phyloP scores from a whole-genome alignment of 176 grass and related monocot species.

The Cocos nucifera region DNA sequence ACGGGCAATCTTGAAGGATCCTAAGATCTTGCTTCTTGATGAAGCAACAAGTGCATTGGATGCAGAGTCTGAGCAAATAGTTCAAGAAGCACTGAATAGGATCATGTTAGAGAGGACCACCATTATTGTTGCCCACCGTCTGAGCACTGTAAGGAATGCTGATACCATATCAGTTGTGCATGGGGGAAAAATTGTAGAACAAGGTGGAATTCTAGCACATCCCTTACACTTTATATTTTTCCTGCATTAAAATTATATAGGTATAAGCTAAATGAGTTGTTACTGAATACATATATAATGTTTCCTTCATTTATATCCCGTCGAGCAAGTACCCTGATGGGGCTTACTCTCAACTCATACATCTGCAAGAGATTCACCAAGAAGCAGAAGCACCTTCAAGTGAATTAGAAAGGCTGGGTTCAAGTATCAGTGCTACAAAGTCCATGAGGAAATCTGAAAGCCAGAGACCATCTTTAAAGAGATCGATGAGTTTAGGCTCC shows the following conservation, averaged over 20 bases:
- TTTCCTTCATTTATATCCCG: neutral
- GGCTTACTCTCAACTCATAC: constrained; percentile 71
- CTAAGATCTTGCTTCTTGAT: constrained; percentile 79
- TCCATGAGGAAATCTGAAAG: constrained; percentile 4
- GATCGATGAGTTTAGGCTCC: constrained; percentile 32
- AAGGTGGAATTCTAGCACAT: constrained; percentile 32
- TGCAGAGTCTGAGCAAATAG: constrained; percentile 66
- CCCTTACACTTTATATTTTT: neutral
- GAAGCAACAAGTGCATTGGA: constrained; percentile 91
- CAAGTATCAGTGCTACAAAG: constrained; percentile 11
- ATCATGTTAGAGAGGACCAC: constrained; percentile 74
- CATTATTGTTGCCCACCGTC: constrained; percentile 78
- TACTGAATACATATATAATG: too few relatives aligned
- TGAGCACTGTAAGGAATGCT: constrained; percentile 79
- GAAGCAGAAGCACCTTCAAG: constrained; percentile 12
- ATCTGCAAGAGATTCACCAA: constrained; percentile 45
- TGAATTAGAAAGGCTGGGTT: constrained; percentile 25
- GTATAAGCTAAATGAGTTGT: too few relatives aligned
- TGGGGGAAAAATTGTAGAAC: constrained; percentile 77
- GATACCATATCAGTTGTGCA: constrained; percentile 70
- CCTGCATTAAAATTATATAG: too few relatives aligned
- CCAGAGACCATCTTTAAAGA: constrained; percentile 1
- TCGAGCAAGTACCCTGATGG: constrained; percentile 37
- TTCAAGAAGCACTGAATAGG: constrained; percentile 79
- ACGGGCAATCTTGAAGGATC: constrained; percentile 73